These are phyloP conservation scores for Boletus rufocinnamomeus DNA, from an alignment of 768 basidiomycete species.

Conservation along the genomic window DNA sequence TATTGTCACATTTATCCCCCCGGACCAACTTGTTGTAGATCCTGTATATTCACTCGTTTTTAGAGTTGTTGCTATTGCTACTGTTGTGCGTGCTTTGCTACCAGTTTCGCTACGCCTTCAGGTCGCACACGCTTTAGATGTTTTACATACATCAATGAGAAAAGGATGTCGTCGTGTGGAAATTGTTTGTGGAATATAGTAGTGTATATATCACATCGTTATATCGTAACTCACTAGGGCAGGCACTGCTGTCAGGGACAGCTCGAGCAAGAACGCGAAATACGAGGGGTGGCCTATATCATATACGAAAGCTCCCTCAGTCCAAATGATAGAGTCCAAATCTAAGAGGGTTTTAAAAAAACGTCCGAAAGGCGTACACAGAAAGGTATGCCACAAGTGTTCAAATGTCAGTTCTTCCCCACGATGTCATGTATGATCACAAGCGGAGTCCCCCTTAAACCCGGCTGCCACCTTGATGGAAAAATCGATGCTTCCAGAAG, in stretches of 20 bases:
- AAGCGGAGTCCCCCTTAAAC: constrained; percentile 3
- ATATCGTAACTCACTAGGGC: constrained; percentile 27
- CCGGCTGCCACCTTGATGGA: background rate
- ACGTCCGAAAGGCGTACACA: constrained; percentile 26
- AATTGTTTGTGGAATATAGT: constrained; percentile 25
- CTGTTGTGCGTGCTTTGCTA: constrained; percentile 1
- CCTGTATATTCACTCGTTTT: constrained; percentile 25
- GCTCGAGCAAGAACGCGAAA: constrained; percentile 10
- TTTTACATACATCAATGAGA: constrained; percentile 3
- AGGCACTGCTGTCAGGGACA: constrained; percentile 10
- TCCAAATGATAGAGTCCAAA: constrained; percentile 30
- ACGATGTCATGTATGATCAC: constrained; percentile 5
- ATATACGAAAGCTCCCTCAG: constrained; percentile 23
- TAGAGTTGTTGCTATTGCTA: constrained; percentile 6
- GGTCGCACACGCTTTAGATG: background rate
- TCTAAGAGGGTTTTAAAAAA: constrained; percentile 25
- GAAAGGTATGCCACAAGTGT: constrained; percentile 24
- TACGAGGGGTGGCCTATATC: constrained; percentile 23
- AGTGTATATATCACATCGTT: constrained; percentile 32
- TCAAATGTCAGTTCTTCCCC: constrained; percentile 8
- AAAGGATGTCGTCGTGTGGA: background rate
- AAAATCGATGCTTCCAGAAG: constrained; percentile 5
- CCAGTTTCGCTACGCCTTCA: background rate
- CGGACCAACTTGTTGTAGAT: constrained; percentile 15
- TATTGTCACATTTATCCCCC: background rate